Base-by-base conservation (phyloP, 2,329 filamentous ascomycete genomes). In the Apiospora koreana region DNA sequence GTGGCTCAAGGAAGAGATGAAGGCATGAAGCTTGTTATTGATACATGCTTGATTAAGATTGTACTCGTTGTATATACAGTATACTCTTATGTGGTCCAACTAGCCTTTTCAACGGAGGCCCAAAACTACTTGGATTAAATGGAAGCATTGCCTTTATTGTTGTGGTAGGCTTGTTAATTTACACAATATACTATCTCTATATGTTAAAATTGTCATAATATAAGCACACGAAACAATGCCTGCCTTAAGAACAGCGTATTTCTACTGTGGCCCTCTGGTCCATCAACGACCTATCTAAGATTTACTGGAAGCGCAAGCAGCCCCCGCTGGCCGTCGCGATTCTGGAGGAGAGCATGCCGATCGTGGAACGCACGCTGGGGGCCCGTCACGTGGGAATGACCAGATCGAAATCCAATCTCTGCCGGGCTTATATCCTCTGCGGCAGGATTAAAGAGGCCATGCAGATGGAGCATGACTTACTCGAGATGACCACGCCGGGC, bases 1-100 rank as follows among this genome's bases (percentile, higher is more conserved):
- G 25, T 93, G 91, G 91, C 79, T 93, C 74, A 80, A 79, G 77
- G 81, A 81, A 43, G 86, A 88, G 80, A 87, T 21, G 78, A 70
- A 69, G 65, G n/a, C 42, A 14, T 41, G 35, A 25, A 4, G 65
- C 21, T 5, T 4, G 45, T 23, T 28, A 16, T 42, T 14, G 31
- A n/a, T 41, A 14, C 3, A 65, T 35, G 28, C 28, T n/a, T n/a
- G 16, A 23, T 23, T 28, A 28, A 28, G 23, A 50, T 7, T 16
- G 48, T 25, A 54, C 48, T 50, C 16, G 46, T 28, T 5, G 2
- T 28, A n/a, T n/a, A n/a, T 21, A 21, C 28, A 21, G 6, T 21
- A 3, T 31, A 10, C 41, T n/a, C n/a, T n/a, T n/a, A n/a, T n/a
- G 12, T 42, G 9, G 41, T 12, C 41, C 10, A 42, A 38, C 35